A percentile compares a stretch with the other conserved stretches of the same genome.
These are phyloP conservation scores for Casaregolazyma suthepensis DNA, from an alignment of 1,139 yeast species.

Conservation along the genomic window DNA sequence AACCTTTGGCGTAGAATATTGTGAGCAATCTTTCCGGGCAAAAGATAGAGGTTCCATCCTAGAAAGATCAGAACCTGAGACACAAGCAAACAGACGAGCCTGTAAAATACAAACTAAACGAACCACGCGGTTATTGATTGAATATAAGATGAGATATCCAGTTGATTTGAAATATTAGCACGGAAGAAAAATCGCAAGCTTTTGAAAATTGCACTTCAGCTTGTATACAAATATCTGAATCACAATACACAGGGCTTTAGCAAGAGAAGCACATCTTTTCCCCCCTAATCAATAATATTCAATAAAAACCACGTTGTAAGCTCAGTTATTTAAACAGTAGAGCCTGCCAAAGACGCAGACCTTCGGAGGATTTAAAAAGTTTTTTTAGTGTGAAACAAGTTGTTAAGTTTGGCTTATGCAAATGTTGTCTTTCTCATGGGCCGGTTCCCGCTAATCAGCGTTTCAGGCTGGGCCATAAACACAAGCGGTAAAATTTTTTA, in stretches of 20 bases:
- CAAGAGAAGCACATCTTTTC: neutral
- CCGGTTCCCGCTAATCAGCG: neutral
- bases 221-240: neutral
- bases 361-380: neutral
- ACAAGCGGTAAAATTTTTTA: neutral
- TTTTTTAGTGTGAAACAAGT: neutral
- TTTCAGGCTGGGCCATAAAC: neutral
- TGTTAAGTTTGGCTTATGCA: neutral
- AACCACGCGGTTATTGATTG: neutral
- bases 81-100: neutral
- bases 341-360: neutral
- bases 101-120: neutral
- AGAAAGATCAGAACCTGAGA: neutral
- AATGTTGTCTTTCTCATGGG: neutral
- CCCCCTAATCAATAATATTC: neutral
- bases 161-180: neutral
- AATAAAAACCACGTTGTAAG: neutral
- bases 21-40: constrained; percentile 6
- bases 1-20: constrained; percentile 2
- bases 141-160: neutral
- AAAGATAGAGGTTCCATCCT: neutral
- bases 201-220: neutral
- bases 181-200: neutral
- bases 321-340: neutral
- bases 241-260: neutral